phyloP scores from a whole-genome alignment of 2,329 filamentous ascomycete genomes.

The Zasmidium angulare region DNA sequence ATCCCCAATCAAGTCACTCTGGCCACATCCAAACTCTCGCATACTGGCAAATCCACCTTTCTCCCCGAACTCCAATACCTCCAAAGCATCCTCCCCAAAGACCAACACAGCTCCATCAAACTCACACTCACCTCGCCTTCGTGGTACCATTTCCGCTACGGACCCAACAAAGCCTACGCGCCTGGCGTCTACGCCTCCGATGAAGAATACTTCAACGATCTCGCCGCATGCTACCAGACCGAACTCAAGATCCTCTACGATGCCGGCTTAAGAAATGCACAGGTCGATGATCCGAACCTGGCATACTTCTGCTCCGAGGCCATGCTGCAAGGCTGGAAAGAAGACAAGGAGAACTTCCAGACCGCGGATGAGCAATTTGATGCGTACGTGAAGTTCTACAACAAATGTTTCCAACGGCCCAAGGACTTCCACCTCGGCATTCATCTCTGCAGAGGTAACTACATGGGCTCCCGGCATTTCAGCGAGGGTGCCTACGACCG shows the following conservation, averaged over 20 bases:
- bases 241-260: conserved; percentile 49
- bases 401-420: conserved; percentile 62
- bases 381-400: conserved; percentile 75
- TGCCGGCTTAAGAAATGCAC: conserved; percentile 48
- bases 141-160: conserved; percentile 64
- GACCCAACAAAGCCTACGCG: conserved; percentile 50
- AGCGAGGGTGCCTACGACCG: conserved; percentile 49
- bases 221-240: conserved; percentile 48
- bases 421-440: conserved; percentile 73
- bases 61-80: conserved; percentile 61
- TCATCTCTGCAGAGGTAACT: conserved; percentile 64
- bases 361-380: conserved; percentile 70
- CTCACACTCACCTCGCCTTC: conserved; percentile 34
- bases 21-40: conserved; percentile 59
- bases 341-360: conserved; percentile 66
- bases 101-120: conserved; percentile 63
- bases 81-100: conserved; percentile 58
- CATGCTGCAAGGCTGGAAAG: conserved; percentile 69
- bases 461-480: conserved; percentile 48
- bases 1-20: conserved; percentile 59
- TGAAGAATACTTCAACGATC: conserved; percentile 49
- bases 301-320: conserved; percentile 69
- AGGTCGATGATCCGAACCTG: conserved; percentile 51
- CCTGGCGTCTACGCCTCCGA: conserved; percentile 48
- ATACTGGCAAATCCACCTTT: conserved; percentile 56